Conservation (phyloP, 495 filamentous ascomycete genomes). For the Hypoxylon cercidicola region DNA sequence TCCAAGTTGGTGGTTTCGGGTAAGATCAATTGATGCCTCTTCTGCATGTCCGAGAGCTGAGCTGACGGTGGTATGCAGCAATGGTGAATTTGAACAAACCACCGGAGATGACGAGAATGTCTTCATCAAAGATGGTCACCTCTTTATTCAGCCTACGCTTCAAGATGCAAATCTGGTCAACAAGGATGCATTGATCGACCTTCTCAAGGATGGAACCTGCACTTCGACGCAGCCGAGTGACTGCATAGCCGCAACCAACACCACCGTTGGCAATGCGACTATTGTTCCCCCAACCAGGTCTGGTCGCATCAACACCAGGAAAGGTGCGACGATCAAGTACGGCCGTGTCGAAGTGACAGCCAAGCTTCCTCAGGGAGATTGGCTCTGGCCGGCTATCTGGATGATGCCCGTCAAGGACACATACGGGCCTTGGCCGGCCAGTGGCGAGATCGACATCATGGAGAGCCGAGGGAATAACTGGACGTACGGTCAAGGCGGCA, state of each 20-base stretch:
- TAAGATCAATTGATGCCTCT: constrained; percentile 49
- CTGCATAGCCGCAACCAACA: constrained; percentile 71
- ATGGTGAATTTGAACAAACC: constrained; percentile 83
- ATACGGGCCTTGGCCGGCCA: constrained; percentile 81
- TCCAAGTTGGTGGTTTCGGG: constrained; percentile 86
- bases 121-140: constrained; percentile 72
- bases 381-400: constrained; percentile 94
- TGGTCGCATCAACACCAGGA: constrained; percentile 77
- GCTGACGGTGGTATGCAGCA: constrained; percentile 58
- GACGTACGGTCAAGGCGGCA: constrained; percentile 77
- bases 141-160: constrained; percentile 81
- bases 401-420: constrained; percentile 80
- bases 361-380: constrained; percentile 78
- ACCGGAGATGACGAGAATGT: constrained; percentile 76
- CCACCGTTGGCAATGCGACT: constrained; percentile 73
- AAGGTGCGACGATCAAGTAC: constrained; percentile 76
- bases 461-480: constrained; percentile 85
- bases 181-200: constrained; percentile 71
- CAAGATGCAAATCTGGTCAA: constrained; percentile 72
- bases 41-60: constrained; percentile 1
- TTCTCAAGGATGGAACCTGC: constrained; percentile 71
- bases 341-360: constrained; percentile 84
- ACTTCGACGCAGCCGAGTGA: constrained; percentile 64
- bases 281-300: constrained; percentile 84
- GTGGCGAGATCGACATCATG: constrained; percentile 87